phyloP scores from a whole-genome alignment of 1,284 basidiomycete genomes.

The Cryptococcus sp. region DNA sequence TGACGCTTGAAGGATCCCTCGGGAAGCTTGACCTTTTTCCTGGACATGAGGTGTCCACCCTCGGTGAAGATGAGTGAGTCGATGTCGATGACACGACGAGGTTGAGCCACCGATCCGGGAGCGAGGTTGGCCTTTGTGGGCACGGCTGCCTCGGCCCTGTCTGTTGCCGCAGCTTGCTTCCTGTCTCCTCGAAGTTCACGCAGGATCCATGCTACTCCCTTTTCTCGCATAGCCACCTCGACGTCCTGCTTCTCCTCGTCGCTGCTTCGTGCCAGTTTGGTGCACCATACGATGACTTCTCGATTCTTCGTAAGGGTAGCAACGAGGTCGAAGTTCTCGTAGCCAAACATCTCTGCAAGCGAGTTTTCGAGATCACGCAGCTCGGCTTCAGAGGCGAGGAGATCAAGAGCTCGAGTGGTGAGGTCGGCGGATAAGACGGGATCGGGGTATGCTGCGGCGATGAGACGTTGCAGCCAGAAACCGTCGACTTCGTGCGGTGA shows the following conservation, averaged over 20 bases:
- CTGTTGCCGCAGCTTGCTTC: conserved; percentile 54
- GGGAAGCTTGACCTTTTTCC: conserved; percentile 96
- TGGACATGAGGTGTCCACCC: conserved; percentile 95
- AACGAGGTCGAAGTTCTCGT: conserved; percentile 85
- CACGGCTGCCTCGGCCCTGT: conserved; percentile 59
- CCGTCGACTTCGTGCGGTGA: conserved; percentile 91
- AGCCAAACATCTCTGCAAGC: conserved; percentile 97
- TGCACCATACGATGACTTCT: conserved; percentile 97
- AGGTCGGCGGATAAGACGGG: conserved; percentile 93
- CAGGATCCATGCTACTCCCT: conserved; percentile 93
- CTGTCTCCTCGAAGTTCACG: conserved; percentile 80
- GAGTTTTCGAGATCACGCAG: conserved; percentile 95
- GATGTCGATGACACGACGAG: conserved; percentile 83
- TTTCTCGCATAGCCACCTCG: conserved; percentile 98
- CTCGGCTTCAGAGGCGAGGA: conserved; percentile 85
- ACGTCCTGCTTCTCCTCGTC: conserved; percentile 90
- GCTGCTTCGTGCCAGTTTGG: conserved; percentile 86
- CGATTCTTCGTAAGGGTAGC: conserved; percentile 92
- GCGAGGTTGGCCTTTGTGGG: conserved; percentile 86
- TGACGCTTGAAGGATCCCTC: conserved; percentile 97
- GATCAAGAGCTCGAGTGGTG: conserved; percentile 78
- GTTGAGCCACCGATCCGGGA: conserved; percentile 83
- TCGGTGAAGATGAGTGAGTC: conserved; percentile 95
- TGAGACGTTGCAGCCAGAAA: conserved; percentile 97
- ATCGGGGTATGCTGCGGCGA: conserved; percentile 87